Base-by-base conservation (phyloP, 768 basidiomycete genomes). In the Naganishia kalamii region DNA sequence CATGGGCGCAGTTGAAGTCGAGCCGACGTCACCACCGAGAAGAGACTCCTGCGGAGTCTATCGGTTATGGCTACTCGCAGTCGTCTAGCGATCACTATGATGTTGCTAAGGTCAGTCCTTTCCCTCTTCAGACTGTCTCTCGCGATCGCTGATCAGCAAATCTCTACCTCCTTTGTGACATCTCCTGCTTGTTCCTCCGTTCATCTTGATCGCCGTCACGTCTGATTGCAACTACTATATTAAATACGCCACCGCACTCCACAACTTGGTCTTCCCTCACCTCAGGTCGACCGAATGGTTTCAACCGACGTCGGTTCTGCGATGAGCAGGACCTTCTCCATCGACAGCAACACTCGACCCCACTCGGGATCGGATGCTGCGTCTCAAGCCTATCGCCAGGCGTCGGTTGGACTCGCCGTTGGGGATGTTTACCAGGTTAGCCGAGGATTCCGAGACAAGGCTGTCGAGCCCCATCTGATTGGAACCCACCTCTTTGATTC, bases 321-420 rank as follows among this genome's bases (percentile, higher is more conserved):
- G 32, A 37, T 57, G 54, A 57, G 54, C 54, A 57, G 54, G 54
- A 57, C 54, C 12, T 57, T 57, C 54, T 57, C 54, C 37, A 21
- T 57, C 37, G 54, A 57, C 10, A 57, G 54, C 35, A 57, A 37
- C 37, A n/a, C 33, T 27, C 54, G 37, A 37, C 54, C 54, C 37
- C 40, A 57, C 30, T 57, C 54, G 13, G 54, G 35, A 35, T 29
- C 32, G 51, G 51, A 35, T 29, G 54, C 8, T n/a, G 32, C 12
- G 10, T n/a, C 50, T 33, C 54, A 40, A n/a, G 33, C 23, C 21
- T 57, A 25, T 23, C n/a, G 54, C 8, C 54, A 57, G 27, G 21
- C 27, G 3, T 57, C 54, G 35, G 54, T 57, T 33, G 54, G 54
- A 2, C 54, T 37, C 23, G 54, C 54, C 13, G 32, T 57, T 27